Evolutionary conservation across 805 yeast species (phyloP).

Genomic region (Cyberlindnera euphorbiiphila): DNA sequence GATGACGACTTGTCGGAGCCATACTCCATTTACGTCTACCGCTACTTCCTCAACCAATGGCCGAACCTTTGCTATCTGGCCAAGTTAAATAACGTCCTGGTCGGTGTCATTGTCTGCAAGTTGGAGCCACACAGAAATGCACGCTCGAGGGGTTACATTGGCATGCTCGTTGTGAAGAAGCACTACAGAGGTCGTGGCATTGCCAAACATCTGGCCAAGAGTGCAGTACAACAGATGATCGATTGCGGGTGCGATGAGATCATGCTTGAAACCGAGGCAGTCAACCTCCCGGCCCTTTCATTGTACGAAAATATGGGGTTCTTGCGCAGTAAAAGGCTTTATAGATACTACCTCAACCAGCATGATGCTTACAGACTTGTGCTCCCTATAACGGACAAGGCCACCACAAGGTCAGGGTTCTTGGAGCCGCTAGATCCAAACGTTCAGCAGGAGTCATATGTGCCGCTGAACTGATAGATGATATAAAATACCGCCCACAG

Average conservation of each 20-base stretch:
- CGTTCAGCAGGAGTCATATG: background rate
- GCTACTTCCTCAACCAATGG: slow-evolving; percentile 88
- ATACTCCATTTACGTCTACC: slow-evolving; percentile 86
- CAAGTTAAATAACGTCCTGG: slow-evolving; percentile 38
- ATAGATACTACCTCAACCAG: slow-evolving; percentile 83
- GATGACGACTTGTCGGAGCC: slow-evolving; percentile 85
- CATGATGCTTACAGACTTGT: slow-evolving; percentile 91
- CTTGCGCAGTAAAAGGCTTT: slow-evolving; percentile 67
- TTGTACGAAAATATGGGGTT: slow-evolving; percentile 78
- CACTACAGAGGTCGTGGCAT: slow-evolving; percentile 73
- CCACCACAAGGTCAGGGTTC: slow-evolving; percentile 54
- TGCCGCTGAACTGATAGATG: too few relatives aligned
- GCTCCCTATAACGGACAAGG: slow-evolving; percentile 67
- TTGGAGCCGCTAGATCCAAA: slow-evolving; percentile 27
- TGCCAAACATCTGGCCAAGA: slow-evolving; percentile 66
- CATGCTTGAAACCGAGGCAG: slow-evolving; percentile 89
- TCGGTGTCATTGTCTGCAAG: slow-evolving; percentile 87
- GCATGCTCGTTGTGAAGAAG: slow-evolving; percentile 87
- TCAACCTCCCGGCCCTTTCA: slow-evolving; percentile 63
- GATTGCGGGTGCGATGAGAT: slow-evolving; percentile 75
- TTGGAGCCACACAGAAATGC: slow-evolving; percentile 71
- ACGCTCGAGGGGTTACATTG: slow-evolving; percentile 85
- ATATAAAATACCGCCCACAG: too few relatives aligned
- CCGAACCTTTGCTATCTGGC: slow-evolving; percentile 77
- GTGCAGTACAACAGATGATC: slow-evolving; percentile 62